A percentile compares a stretch with the other conserved stretches of the same genome.
phyloP scores from a whole-genome alignment of 192 early-diverging fungal species.

The Lunasporangiospora selenospora region DNA sequence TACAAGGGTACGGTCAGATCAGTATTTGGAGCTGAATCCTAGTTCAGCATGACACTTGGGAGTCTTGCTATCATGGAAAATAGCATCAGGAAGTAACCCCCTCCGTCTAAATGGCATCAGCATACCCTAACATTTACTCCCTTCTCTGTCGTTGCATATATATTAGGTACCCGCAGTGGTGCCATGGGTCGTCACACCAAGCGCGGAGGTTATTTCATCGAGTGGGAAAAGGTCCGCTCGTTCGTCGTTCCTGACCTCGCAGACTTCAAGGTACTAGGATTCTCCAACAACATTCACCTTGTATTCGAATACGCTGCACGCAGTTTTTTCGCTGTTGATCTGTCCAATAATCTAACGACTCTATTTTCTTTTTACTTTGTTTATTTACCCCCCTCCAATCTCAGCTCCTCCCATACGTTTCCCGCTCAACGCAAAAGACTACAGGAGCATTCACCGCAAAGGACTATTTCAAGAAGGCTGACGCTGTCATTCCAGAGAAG shows the following conservation, averaged over 20 bases:
- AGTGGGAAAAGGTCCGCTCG: conserved; percentile 64
- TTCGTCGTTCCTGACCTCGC: conserved; percentile 67
- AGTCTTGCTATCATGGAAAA: too few species aligned
- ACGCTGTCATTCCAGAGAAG: conserved; percentile 23
- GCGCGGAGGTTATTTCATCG: conserved; percentile 64
- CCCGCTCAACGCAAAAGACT: conserved; percentile 48
- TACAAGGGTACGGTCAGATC: conserved; percentile 58
- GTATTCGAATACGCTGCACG: too few species aligned
- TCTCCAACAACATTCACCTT: too few species aligned
- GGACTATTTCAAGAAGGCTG: conserved; percentile 40
- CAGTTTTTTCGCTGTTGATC: too few species aligned
- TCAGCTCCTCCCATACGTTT: conserved; percentile 51
- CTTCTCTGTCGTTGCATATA: not conserved
- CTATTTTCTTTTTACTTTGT: too few species aligned
- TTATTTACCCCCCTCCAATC: not conserved
- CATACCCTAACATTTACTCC: too few species aligned
- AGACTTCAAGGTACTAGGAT: conserved; percentile 62
- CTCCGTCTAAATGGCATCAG: too few species aligned
- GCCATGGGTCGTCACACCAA: conserved; percentile 70
- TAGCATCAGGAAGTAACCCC: too few species aligned
- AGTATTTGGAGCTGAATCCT: too few species aligned
- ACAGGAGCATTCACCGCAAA: conserved; percentile 53
- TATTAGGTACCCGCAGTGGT: conserved; percentile 63
- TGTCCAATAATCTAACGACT: too few species aligned
- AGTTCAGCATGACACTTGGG: too few species aligned